Base-by-base conservation (phyloP, 805 yeast species). In the Pichia thaimueangensis region DNA sequence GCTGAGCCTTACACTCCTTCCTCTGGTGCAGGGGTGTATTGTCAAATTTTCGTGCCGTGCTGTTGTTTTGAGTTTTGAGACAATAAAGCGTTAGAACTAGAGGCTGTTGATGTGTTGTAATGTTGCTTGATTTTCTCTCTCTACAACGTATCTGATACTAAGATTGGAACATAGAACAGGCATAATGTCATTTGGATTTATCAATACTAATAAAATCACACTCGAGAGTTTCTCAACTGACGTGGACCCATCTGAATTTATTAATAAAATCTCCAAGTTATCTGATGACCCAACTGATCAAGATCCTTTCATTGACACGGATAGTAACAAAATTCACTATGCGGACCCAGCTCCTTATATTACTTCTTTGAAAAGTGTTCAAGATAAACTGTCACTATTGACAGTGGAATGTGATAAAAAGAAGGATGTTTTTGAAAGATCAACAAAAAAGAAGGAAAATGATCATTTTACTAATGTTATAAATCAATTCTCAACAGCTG, bases 341-440 rank as follows among this genome's bases (percentile, higher is more conserved):
- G 30, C 24, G 6, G 96, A 93, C 56, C 96, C 97, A 1, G 87
- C 86, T 55, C 97, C 97, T 2, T 93, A 86, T 58, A 91, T 91
- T 36, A 75, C 96, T 51, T 86, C 96, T 0, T 89, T 93, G 60
- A 97, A 91, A 58, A 78, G 89, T 1, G 86, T 93, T 3, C 66
- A 88, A 35, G 71, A 78, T 35, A 91, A 86, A 54, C 66, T 91
- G 49, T 75, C 78, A 53, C 69, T 69, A 38, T 63, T 93, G 33
- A 71, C 71, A 35, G 73, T 70, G 1, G 82, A 82, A 34, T 76
- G 88, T 3, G 57, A 63, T 5, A 58, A 60, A 13, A 71, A 70
- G 41, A 80, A 78, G 48, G 63, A 63, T 4, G 62, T 64, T n/a
- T 68, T 80, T 19, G 82, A 74, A 37, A 64, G 63, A 16, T 78